Evolutionary conservation across 768 basidiomycete species (phyloP), one percentile per base, ranked within the genome.

Genomic region (Ephemerocybe angulata): DNA sequence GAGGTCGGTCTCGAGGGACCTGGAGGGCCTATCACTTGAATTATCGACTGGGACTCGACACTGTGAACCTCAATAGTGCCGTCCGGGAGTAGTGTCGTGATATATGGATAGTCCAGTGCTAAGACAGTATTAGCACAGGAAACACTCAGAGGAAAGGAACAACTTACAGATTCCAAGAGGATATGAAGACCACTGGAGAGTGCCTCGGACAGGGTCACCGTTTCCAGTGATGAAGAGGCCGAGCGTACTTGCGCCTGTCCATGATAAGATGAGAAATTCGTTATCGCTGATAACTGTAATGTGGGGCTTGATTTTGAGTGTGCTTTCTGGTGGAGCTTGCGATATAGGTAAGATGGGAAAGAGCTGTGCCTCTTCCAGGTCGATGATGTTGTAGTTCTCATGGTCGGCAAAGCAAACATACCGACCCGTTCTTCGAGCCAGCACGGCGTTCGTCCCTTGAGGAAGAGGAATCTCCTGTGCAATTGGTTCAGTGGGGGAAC

Each of bases 191-290:
- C 93, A 97, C 65, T 92, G 82, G 41, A 97, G 72, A 1, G 94
- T 95, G 2, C 93, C 93, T 43, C 94, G 80, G 7, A 93, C 86
- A 4, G 95, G 93, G 67, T 96, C 93, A 0, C 93, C 94, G 2
- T 83, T 81, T 0, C 85, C 82, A 13, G 82, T 91, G 59, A 98
- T 77, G 62, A 98, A 98, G 10, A 98, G 72, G 0, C 95, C 95
- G 37, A 98, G 74, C 0, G 90, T 90, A 50, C 80, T 84, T 3
- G 76, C 71, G 13, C 91, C 95, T 1, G 87, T 93, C 82, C 88
- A 94, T 2, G 89, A 90, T 15, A 92, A 75, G 21, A 97, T 77
- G 40, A 98, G 78, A 61, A 94, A 97, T 67, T 97, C 94, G 59
- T 81, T 83, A 28, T 83, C 82, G 31, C 80, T 77, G 24, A 95